phyloP scores from a whole-genome alignment of 805 yeast species.

The Lipomyces spencermartinsiae region DNA sequence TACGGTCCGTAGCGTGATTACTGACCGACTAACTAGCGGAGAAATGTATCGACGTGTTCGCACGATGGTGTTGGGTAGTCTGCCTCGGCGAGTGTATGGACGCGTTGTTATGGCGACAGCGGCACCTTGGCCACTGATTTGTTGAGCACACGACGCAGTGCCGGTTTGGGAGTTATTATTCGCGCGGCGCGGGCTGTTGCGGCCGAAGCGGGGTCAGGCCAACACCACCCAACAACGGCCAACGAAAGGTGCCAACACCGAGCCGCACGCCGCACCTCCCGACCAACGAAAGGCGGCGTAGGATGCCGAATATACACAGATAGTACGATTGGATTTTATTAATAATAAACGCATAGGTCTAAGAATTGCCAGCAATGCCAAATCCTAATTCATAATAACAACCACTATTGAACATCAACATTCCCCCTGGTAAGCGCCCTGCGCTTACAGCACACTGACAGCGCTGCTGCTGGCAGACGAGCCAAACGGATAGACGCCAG shows the following conservation, averaged over 20 bases:
- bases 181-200: no score
- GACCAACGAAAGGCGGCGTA: neutral
- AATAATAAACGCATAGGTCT: neutral
- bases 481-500: constrained; percentile 51
- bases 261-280: neutral
- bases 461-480: constrained; percentile 20
- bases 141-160: neutral
- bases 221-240: neutral
- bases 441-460: constrained; percentile 17
- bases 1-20: no score
- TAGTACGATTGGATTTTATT: neutral
- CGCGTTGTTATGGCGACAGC: no score
- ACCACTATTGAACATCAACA: neutral
- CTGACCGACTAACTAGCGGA: no score
- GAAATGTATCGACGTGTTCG: no score
- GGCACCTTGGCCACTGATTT: no score
- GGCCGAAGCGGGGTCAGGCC: neutral
- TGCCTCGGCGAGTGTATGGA: no score
- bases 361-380: constrained; percentile 2
- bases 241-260: neutral
- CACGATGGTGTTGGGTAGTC: no score
- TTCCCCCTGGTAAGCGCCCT: neutral
- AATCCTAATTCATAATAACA: neutral
- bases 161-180: neutral
- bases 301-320: neutral